These are phyloP conservation scores for Petunia hybrid DNA, from an alignment of 305 asterid genomes.

Conservation along the genomic window DNA sequence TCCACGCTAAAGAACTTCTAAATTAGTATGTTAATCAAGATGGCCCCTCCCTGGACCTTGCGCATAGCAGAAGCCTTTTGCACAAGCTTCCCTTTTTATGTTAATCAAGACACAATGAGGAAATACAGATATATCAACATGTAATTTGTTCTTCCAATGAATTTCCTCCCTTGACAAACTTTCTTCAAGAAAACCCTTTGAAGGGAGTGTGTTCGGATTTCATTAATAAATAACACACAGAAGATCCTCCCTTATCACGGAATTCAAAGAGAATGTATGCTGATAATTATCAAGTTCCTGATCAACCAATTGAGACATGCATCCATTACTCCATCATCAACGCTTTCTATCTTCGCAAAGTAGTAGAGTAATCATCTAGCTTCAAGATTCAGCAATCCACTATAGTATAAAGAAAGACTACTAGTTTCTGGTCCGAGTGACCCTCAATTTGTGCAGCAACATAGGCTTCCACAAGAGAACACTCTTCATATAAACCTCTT, in stretches of 20 bases:
- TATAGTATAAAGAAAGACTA: background rate
- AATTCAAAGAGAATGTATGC: background rate
- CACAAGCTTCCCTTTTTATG: background rate
- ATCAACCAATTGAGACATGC: conserved; percentile 22
- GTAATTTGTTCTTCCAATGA: background rate
- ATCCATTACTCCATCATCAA: conserved; percentile 25
- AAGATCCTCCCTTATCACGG: conserved; percentile 1
- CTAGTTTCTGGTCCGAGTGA: background rate
- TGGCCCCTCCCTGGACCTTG: background rate
- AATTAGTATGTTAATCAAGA: conserved; percentile 9
- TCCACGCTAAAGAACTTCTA: conserved; percentile 20
- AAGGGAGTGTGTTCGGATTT: background rate
- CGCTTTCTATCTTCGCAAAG: conserved; percentile 20
- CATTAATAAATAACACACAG: background rate
- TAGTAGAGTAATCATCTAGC: background rate
- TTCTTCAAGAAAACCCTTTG: background rate
- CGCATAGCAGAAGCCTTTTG: background rate
- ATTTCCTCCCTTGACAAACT: background rate
- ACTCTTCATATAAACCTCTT: conserved; percentile 23
- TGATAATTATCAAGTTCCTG: conserved; percentile 15
- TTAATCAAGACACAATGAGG: conserved; percentile 17
- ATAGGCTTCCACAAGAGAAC: conserved; percentile 25
- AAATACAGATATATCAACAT: conserved; percentile 7
- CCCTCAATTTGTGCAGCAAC: conserved; percentile 20
- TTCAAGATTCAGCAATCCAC: conserved; percentile 14